phyloP scores from a whole-genome alignment of 1,284 basidiomycete genomes.

The Athelia psychrophila region DNA sequence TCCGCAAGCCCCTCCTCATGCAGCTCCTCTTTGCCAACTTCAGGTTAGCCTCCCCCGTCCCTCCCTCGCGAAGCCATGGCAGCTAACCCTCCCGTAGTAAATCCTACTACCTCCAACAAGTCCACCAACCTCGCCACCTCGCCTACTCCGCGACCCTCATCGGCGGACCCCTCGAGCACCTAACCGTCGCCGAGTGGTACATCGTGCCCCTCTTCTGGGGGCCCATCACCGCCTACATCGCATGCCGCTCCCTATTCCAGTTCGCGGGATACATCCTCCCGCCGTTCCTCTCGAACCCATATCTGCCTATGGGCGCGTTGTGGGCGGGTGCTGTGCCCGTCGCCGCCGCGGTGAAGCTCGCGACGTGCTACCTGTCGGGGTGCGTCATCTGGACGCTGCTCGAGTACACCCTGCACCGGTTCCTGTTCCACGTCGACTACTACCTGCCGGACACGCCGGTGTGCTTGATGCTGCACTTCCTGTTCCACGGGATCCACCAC shows the following conservation, averaged over 20 bases:
- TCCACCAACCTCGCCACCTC: slow-evolving; percentile 94
- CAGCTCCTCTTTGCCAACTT: slow-evolving; percentile 87
- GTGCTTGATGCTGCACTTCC: slow-evolving; percentile 88
- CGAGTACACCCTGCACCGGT: slow-evolving; percentile 95
- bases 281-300: slow-evolving; percentile 50
- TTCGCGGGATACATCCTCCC: slow-evolving; percentile 67
- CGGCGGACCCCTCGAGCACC: slow-evolving; percentile 82
- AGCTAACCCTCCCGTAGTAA: slow-evolving; percentile 54
- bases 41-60: slow-evolving; percentile 39
- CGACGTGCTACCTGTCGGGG: slow-evolving; percentile 74
- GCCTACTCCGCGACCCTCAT: slow-evolving; percentile 88
- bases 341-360: slow-evolving; percentile 46
- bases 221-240: slow-evolving; percentile 84
- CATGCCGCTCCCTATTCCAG: slow-evolving; percentile 79
- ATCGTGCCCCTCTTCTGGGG: slow-evolving; percentile 92
- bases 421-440: slow-evolving; percentile 97
- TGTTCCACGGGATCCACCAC: slow-evolving; percentile 95
- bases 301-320: slow-evolving; percentile 48
- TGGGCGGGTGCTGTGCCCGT: slow-evolving; percentile 41
- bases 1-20: slow-evolving; percentile 80
- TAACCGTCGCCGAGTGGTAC: slow-evolving; percentile 90
- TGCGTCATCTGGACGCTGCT: slow-evolving; percentile 94
- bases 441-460: slow-evolving; percentile 80
- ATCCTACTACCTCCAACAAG: slow-evolving; percentile 94
- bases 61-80: no score